Conservation (phyloP, 306 rosid genomes). For the Cucurbita maxima region DNA sequence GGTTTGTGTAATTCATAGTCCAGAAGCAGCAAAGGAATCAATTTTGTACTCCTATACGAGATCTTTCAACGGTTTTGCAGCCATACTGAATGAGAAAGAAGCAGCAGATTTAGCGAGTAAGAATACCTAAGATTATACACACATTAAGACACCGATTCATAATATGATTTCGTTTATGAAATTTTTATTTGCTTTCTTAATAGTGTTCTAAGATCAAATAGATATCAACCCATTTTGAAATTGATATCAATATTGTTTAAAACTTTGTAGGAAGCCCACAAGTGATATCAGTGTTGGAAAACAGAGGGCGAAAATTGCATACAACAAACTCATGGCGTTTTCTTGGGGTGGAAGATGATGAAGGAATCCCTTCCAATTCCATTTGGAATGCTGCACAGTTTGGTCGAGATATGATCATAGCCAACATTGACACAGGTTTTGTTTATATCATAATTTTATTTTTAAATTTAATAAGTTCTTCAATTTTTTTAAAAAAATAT, state of each 20-base stretch:
- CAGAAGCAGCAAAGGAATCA: conserved; percentile 25
- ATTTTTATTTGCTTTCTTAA: no score
- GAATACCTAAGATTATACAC: not conserved
- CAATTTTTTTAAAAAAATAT: no score
- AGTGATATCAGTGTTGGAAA: conserved; percentile 22
- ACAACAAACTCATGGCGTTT: conserved; percentile 54
- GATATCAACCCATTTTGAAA: no score
- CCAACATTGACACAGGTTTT: conserved; percentile 46
- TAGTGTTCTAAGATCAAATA: no score
- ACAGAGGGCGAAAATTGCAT: conserved; percentile 24
- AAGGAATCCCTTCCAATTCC: conserved; percentile 15
- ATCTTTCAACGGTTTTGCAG: conserved; percentile 40
- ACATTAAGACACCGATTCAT: no score
- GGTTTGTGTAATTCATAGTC: conserved; percentile 9
- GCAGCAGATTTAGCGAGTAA: conserved; percentile 28
- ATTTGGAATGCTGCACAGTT: conserved; percentile 29
- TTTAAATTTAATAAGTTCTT: no score
- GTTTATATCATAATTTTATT: no score
- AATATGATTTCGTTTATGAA: no score
- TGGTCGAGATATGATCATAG: conserved; percentile 49
- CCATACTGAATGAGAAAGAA: conserved; percentile 26
- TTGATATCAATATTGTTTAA: no score
- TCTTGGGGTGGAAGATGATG: conserved; percentile 25
- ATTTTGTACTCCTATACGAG: conserved; percentile 33
- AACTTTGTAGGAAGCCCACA: conserved; percentile 21